phyloP scores from a whole-genome alignment of 2,329 filamentous ascomycete species.

The Sporothrix globosa region DNA sequence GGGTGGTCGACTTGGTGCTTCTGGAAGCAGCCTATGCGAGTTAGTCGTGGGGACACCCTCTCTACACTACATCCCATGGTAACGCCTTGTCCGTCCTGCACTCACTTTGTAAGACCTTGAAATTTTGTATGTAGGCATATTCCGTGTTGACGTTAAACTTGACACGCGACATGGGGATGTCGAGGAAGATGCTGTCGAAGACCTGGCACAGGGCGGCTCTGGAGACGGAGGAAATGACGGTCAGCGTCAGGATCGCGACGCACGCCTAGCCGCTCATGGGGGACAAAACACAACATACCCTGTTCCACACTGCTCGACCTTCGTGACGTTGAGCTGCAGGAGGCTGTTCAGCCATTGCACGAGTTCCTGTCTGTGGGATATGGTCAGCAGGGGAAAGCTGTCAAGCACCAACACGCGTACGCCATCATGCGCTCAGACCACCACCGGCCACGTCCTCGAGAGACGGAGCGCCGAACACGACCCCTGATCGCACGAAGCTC shows the following conservation, averaged over 20 bases:
- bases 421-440: conserved; percentile 3
- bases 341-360: conserved; percentile 97
- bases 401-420: not conserved
- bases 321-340: conserved; percentile 95
- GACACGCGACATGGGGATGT: conserved; percentile 92
- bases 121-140: conserved; percentile 97
- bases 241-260: not conserved
- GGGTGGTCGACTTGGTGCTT: conserved; percentile 88
- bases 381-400: not conserved
- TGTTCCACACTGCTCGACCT: conserved; percentile 70
- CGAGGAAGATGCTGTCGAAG: conserved; percentile 96
- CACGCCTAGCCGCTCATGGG: not conserved
- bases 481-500: not conserved
- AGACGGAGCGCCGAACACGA: not conserved
- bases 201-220: conserved; percentile 96
- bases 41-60: too few relatives aligned
- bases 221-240: conserved; percentile 25
- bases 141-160: conserved; percentile 98
- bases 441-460: not conserved
- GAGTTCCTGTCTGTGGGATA: conserved; percentile 78
- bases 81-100: conserved; percentile 35
- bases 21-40: conserved; percentile 70
- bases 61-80: too few relatives aligned
- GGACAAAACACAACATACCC: conserved; percentile 28
- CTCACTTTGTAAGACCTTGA: conserved; percentile 95